These are phyloP conservation scores for Moricandia arvensis DNA, from an alignment of 345 rosid species.

Conservation along the genomic window DNA sequence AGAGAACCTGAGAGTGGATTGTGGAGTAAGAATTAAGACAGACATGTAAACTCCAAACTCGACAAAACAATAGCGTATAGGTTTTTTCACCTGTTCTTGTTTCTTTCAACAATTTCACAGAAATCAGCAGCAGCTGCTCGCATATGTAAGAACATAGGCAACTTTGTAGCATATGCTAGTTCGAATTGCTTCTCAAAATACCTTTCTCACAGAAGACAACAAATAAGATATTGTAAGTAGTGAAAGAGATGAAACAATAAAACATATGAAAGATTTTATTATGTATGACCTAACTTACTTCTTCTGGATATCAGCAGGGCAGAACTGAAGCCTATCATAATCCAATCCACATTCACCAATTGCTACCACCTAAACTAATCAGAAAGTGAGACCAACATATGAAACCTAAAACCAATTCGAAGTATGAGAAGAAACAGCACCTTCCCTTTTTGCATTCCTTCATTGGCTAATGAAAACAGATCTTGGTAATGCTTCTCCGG, in stretches of 20 bases:
- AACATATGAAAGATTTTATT: neutral
- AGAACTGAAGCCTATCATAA: constrained; percentile 95
- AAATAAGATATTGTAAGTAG: neutral
- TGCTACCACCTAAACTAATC: constrained; percentile 68
- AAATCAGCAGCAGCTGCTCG: constrained; percentile 91
- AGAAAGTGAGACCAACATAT: neutral
- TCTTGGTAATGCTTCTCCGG: constrained; percentile 82
- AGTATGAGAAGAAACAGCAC: constrained; percentile 36
- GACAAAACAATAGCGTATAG: constrained; percentile 9
- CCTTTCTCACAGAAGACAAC: constrained; percentile 39
- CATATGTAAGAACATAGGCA: constrained; percentile 97
- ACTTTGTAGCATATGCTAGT: constrained; percentile 78
- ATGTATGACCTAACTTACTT: constrained; percentile 50
- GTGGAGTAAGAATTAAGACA: neutral
- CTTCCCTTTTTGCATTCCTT: constrained; percentile 91
- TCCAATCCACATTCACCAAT: constrained; percentile 98
- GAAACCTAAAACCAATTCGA: neutral
- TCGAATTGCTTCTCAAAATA: constrained; percentile 98
- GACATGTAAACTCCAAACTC: too few species aligned
- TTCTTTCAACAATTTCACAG: constrained; percentile 71
- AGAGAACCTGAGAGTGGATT: constrained; percentile 48
- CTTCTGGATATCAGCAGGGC: constrained; percentile 74
- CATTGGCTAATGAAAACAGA: constrained; percentile 71
- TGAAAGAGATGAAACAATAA: constrained; percentile 1
- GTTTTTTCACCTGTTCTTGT: constrained; percentile 58